Evolutionary conservation across 129 eudicot species (phyloP).

Genomic region (Escallonia herrerae): DNA sequence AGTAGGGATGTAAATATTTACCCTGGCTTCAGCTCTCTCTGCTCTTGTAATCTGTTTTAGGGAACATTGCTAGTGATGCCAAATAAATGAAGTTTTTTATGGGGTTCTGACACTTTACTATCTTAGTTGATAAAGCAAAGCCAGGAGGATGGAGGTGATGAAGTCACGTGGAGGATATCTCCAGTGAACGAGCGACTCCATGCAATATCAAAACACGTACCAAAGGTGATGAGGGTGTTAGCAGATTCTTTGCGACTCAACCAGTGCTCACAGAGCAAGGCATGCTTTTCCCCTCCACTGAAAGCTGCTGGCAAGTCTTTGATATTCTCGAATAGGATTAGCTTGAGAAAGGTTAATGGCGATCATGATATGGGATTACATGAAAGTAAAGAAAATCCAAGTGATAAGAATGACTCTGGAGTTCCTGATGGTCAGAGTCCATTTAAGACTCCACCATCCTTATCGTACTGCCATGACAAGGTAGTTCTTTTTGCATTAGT

Average conservation of each 20-base stretch:
- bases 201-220: conserved; percentile 65
- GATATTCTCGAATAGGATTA: conserved; percentile 27
- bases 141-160: conserved; percentile 96
- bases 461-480: conserved; percentile 61
- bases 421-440: conserved; percentile 50
- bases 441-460: conserved; percentile 78
- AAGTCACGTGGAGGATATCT: conserved; percentile 89
- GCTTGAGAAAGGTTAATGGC: conserved; percentile 26
- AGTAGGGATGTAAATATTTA: neutral
- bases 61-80: neutral
- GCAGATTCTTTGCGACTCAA: conserved; percentile 76
- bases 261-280: conserved; percentile 56
- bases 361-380: conserved; percentile 23
- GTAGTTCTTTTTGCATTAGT: conserved; percentile 22
- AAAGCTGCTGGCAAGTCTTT: conserved; percentile 37
- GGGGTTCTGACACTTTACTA: neutral
- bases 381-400: conserved; percentile 32
- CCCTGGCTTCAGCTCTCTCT: neutral
- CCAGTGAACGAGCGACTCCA: conserved; percentile 85
- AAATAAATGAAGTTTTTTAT: neutral
- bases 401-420: conserved; percentile 23
- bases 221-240: conserved; percentile 53
- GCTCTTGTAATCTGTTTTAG: neutral
- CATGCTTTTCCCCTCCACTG: conserved; percentile 41
- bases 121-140: conserved; percentile 85